Evolutionary conservation across 2,329 filamentous ascomycete species (phyloP).

Genomic region (Aureobasidium namibiae): DNA sequence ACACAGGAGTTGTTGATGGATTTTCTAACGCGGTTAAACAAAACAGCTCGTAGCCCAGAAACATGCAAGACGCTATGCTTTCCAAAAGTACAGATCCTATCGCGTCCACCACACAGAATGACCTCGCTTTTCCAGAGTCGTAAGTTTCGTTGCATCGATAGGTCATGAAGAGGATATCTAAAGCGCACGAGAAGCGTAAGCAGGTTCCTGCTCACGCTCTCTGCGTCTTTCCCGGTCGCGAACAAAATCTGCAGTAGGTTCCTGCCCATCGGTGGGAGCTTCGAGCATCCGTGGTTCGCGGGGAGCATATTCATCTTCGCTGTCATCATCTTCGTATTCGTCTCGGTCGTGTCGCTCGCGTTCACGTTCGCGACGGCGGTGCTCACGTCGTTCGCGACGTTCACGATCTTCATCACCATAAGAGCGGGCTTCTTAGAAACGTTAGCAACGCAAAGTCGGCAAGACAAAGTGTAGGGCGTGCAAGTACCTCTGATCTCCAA

Average conservation of each 20-base stretch:
- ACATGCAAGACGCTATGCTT: background rate
- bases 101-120: background rate
- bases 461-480: background rate
- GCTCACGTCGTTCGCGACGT: conserved; percentile 17
- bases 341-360: conserved; percentile 24
- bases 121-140: background rate
- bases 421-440: conserved; percentile 22
- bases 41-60: background rate
- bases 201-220: conserved; percentile 18
- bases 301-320: conserved; percentile 25
- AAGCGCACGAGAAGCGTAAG: conserved; percentile 23
- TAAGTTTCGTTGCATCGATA: background rate
- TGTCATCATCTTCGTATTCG: conserved; percentile 26
- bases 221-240: conserved; percentile 13
- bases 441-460: background rate
- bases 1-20: background rate
- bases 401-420: conserved; percentile 22
- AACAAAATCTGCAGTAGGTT: conserved; percentile 9
- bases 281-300: conserved; percentile 27
- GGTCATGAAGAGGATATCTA: background rate
- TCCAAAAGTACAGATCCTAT: background rate
- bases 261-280: conserved; percentile 19
- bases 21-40: background rate
- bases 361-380: conserved; percentile 19
- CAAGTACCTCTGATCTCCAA: conserved; percentile 59